These are phyloP conservation scores for Chlorella sp. DNA, from an alignment of 139 green algal genomes.

Conservation along the genomic window DNA sequence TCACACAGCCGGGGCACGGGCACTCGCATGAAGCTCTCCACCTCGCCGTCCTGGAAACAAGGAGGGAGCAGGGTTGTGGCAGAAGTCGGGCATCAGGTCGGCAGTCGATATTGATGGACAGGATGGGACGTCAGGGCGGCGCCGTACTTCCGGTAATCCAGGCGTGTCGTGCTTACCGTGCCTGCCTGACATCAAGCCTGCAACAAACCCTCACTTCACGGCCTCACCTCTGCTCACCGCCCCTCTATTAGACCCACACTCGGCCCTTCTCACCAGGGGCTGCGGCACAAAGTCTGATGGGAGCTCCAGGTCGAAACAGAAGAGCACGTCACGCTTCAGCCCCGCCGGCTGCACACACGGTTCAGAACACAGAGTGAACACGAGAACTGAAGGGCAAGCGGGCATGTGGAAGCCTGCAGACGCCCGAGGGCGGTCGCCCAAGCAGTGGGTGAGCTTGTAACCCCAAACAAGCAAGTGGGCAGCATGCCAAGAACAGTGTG, in stretches of 20 bases:
- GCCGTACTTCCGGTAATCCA: background rate
- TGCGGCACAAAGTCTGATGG: conserved; percentile 83
- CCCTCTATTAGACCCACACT: too few relatives aligned
- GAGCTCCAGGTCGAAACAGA: conserved; percentile 86
- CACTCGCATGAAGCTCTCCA: conserved; percentile 84
- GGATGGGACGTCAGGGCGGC: background rate
- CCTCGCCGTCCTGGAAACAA: conserved; percentile 68
- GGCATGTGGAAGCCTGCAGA: too few relatives aligned
- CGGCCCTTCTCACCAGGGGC: conserved; percentile 57
- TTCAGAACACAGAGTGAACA: too few relatives aligned
- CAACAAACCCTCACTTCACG: too few relatives aligned
- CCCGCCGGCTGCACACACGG: conserved; percentile 54
- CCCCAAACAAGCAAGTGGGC: background rate
- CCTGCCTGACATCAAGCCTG: too few relatives aligned
- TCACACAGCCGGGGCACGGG: conserved; percentile 47
- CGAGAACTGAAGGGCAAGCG: background rate
- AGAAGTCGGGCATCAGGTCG: background rate
- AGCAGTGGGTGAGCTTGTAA: background rate
- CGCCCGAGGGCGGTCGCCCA: too few relatives aligned
- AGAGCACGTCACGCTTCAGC: conserved; percentile 91
- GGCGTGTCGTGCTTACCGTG: too few relatives aligned
- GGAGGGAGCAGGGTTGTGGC: background rate
- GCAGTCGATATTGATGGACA: background rate
- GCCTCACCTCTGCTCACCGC: too few relatives aligned
- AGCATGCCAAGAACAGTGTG: background rate